phyloP scores from a whole-genome alignment of 106 monocot genomes.

The Dioscorea zingiberensis region DNA sequence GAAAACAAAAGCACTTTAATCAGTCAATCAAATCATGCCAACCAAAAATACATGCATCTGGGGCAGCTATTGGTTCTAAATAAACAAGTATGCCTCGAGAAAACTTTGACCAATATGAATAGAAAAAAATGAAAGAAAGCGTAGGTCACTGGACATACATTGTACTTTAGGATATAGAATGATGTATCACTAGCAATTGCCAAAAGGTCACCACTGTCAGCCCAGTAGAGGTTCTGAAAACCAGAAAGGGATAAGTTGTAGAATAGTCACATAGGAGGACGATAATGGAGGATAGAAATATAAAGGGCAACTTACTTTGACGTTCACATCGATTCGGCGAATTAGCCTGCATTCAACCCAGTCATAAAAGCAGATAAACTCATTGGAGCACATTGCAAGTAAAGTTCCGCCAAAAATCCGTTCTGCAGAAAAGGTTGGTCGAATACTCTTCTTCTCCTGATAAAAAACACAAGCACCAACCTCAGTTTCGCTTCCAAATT shows the following conservation, averaged over 20 bases:
- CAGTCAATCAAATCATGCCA: too few species aligned
- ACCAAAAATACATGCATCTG: too few species aligned
- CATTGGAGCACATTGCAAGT: constrained; percentile 94
- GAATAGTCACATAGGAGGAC: too few species aligned
- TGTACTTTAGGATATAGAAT: constrained; percentile 91
- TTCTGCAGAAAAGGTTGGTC: constrained; percentile 89
- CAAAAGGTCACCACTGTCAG: constrained; percentile 92
- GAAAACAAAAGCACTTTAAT: too few species aligned
- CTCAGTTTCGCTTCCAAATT: too few species aligned
- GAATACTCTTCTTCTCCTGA: constrained; percentile 88
- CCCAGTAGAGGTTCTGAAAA: constrained; percentile 94
- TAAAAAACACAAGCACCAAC: constrained; percentile 1
- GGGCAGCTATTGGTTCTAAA: too few species aligned
- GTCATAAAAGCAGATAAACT: constrained; percentile 97
- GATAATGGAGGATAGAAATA: not conserved
- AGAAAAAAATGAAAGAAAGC: too few species aligned
- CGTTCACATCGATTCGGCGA: constrained; percentile 92
- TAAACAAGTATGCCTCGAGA: too few species aligned
- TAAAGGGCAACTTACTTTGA: constrained; percentile 47
- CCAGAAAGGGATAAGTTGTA: not conserved
- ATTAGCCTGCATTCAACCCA: constrained; percentile 95
- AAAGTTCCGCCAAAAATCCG: constrained; percentile 84
- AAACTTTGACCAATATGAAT: too few species aligned
- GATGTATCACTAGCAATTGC: constrained; percentile 90
- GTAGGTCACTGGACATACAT: constrained; percentile 37